These are phyloP conservation scores for Geum urbanum DNA, from an alignment of 306 rosid species.

Conservation along the genomic window DNA sequence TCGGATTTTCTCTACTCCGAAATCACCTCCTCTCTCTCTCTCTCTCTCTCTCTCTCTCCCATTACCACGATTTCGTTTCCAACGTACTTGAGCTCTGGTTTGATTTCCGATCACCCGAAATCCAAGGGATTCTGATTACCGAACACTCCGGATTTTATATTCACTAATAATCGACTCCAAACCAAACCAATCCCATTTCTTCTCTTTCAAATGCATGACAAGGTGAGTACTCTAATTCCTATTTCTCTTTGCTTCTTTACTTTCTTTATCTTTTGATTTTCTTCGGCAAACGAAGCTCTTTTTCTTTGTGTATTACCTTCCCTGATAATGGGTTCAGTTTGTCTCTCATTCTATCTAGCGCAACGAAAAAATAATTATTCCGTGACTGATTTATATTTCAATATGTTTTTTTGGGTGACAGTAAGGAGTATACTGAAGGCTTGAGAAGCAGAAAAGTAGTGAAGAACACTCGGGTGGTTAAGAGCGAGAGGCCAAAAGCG, in stretches of 20 bases:
- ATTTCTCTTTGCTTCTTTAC: neutral
- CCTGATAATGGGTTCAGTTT: neutral
- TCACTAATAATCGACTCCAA: neutral
- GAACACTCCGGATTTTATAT: neutral
- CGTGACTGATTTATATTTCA: neutral
- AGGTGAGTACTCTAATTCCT: slow-evolving; percentile 14
- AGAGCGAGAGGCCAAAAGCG: slow-evolving; percentile 7
- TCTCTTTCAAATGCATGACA: neutral
- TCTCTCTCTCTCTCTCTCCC: slow-evolving; percentile 15
- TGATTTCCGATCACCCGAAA: neutral
- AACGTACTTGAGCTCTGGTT: neutral
- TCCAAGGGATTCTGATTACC: neutral
- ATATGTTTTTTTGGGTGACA: neutral
- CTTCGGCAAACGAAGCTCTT: slow-evolving; percentile 20
- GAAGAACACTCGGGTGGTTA: neutral
- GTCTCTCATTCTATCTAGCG: neutral
- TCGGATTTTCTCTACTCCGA: neutral
- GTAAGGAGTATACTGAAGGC: neutral
- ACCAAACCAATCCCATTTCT: neutral
- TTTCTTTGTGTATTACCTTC: neutral
- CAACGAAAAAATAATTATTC: neutral
- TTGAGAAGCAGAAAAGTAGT: slow-evolving; percentile 14
- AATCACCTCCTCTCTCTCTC: slow-evolving; percentile 11
- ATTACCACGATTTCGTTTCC: slow-evolving; percentile 6
- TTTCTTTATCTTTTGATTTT: slow-evolving; percentile 4